A percentile compares a stretch with the other conserved stretches of the same genome.
Conservation (phyloP, 148 eudicot species). For the Rhododendron vialii region DNA sequence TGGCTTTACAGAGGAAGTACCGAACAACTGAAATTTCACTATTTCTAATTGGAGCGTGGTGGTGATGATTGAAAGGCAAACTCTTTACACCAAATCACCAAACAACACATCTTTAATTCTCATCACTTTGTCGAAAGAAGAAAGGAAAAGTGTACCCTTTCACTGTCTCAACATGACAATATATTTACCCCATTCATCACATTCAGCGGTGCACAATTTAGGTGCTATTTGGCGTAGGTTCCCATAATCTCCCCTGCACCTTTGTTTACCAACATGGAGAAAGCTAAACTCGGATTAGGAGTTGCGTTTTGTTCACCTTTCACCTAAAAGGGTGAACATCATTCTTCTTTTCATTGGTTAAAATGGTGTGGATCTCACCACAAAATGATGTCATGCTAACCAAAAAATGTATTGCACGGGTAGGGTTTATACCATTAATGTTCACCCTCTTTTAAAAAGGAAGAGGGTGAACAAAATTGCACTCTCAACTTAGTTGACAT, state of each 20-base stretch:
- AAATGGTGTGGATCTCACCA: too few species aligned
- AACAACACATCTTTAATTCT: not conserved
- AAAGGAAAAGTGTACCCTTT: not conserved
- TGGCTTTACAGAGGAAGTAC: not conserved
- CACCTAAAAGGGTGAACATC: too few species aligned
- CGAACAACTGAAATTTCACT: not conserved
- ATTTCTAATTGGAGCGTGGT: constrained; percentile 27
- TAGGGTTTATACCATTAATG: too few species aligned
- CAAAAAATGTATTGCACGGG: too few species aligned
- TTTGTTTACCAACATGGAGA: not conserved
- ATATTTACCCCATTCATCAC: not conserved
- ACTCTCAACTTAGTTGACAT: too few species aligned
- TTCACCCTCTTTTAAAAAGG: too few species aligned
- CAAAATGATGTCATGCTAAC: too few species aligned
- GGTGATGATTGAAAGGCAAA: constrained; percentile 24
- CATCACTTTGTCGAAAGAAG: constrained; percentile 1
- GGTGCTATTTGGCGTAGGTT: not conserved
- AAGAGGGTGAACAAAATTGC: too few species aligned
- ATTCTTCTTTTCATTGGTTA: too few species aligned
- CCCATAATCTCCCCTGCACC: not conserved
- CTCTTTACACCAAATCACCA: not conserved
- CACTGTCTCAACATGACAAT: not conserved
- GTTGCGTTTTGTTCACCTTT: too few species aligned
- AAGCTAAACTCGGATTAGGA: not conserved
- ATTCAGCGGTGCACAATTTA: not conserved